A percentile compares a stretch with the other conserved stretches of the same genome.
Conservation (phyloP, 2,329 filamentous ascomycete genomes). For the Paraphaeosphaeria sporulosa region DNA sequence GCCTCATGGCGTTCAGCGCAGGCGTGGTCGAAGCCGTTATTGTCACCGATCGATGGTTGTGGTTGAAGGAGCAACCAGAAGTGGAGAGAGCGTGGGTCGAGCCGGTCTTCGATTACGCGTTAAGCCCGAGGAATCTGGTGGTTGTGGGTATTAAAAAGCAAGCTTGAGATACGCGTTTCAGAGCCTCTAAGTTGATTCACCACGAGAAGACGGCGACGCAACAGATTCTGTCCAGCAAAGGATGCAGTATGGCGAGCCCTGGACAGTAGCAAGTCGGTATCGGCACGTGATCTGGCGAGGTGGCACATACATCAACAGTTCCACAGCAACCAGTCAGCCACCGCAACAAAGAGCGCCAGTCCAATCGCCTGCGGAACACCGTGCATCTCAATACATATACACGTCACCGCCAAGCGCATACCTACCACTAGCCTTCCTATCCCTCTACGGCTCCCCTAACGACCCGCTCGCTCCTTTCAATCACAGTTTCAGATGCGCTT, state of each 20-base stretch:
- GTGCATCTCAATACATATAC: not conserved
- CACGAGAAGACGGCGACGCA: not conserved
- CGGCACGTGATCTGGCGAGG: not conserved
- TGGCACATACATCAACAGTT: not conserved
- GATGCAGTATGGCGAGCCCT: not conserved
- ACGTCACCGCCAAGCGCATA: conserved; percentile 7
- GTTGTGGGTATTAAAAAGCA: conserved; percentile 85
- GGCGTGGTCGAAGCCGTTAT: conserved; percentile 88
- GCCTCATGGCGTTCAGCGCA: conserved; percentile 94
- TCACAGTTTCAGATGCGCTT: conserved; percentile 5
- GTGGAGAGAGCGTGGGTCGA: conserved; percentile 86
- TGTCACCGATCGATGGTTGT: conserved; percentile 89
- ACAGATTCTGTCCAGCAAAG: not conserved
- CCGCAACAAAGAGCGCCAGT: not conserved
- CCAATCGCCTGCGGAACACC: not conserved
- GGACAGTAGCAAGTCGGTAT: not conserved
- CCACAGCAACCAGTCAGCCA: not conserved
- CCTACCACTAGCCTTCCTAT: not conserved
- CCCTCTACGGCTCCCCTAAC: not conserved
- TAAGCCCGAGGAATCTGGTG: conserved; percentile 89
- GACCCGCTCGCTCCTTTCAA: not conserved
- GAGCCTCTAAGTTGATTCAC: too few species aligned
- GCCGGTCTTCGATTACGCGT: conserved; percentile 84
- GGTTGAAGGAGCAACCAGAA: conserved; percentile 77
- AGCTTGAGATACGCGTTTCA: not conserved